Evolutionary conservation across 1,139 yeast species (phyloP).

Genomic region (Debaryomyces sp.): DNA sequence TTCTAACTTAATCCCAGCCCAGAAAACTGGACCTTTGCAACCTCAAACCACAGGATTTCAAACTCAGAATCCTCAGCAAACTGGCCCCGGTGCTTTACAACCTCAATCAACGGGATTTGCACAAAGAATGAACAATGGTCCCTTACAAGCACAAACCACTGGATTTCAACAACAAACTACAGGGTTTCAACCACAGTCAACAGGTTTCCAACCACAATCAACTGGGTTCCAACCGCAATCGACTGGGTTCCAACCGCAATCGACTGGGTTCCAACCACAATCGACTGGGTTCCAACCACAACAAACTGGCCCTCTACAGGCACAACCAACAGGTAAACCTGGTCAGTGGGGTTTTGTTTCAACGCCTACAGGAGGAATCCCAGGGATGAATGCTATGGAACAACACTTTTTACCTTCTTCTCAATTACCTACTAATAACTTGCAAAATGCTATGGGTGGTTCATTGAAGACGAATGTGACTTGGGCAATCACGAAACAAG

Average conservation of each 20-base stretch:
- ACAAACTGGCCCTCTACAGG: slow-evolving; percentile 43
- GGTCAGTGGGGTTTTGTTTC: slow-evolving; percentile 85
- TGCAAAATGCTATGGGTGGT: slow-evolving; percentile 58
- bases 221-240: slow-evolving; percentile 47
- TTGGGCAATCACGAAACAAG: slow-evolving; percentile 85
- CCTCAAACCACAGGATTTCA: slow-evolving; percentile 17
- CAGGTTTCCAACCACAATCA: slow-evolving; percentile 33
- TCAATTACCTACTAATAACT: slow-evolving; percentile 41
- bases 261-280: slow-evolving; percentile 43
- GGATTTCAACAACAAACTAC: slow-evolving; percentile 31
- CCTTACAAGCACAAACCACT: slow-evolving; percentile 30
- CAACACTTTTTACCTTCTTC: slow-evolving; percentile 74
- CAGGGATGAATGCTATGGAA: slow-evolving; percentile 76
- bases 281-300: slow-evolving; percentile 44
- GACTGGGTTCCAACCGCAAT: slow-evolving; percentile 44
- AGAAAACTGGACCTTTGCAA: slow-evolving; percentile 28
- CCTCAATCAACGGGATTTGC: slow-evolving; percentile 11
- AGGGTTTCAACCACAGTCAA: slow-evolving; percentile 34
- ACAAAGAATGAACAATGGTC: neutral
- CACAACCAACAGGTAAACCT: slow-evolving; percentile 71
- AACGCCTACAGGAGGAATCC: slow-evolving; percentile 72
- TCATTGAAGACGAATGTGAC: slow-evolving; percentile 52
- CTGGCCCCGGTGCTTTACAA: slow-evolving; percentile 22
- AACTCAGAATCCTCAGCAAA: slow-evolving; percentile 18
- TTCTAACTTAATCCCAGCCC: slow-evolving; percentile 48